Base-by-base conservation (phyloP, 2,329 filamentous ascomycete species). In the Aureobasidium pullulans region DNA sequence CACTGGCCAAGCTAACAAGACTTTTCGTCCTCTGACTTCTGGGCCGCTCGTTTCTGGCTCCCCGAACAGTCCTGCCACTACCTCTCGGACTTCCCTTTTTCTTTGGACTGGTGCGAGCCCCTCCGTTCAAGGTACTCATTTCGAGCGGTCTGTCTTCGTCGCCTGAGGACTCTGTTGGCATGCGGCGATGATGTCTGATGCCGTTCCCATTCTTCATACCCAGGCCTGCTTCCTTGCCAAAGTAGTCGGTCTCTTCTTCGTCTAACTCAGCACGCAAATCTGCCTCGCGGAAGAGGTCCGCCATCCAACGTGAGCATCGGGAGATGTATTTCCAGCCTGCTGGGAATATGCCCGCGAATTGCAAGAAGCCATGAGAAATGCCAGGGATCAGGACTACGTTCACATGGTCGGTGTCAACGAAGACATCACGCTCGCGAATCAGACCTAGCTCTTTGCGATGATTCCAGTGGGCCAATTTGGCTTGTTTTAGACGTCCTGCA, bases 311-410 rank as follows among this genome's bases (percentile, higher is more conserved):
- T 0, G 85, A 87, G 63, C 88, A 89, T 36, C 87, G 83, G 64
- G 88, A 84, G 66, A 97, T 89, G 69, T 95, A 87, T 67, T 87
- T 88, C 89, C 91, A 96, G 1, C 89, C 92, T 8, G 94, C 90
- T 0, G 91, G 91, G 66, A 95, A 99, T 3, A 96, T 79, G 1
- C 84, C 80, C 0, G 90, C 90, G 69, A 99, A 96, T 69, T 96
- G 92, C 66, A 96, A 75, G 72, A 99, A 99, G 1, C 94, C 94
- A 68, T 99, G 94, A 4, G 86, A 91, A 50, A 96, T 90, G 0
- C 93, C 92, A 0, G 92, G 91, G 4, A 99, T 86, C 28, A 97
- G 78, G 16, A 85, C 83, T 1, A 96, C 89, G 68, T 96, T 90
- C 0, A 90, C 86, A 57, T 86, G 83, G 43, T 90, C 87, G 66